Percentiles rank a stretch among this genome's conserved stretches.
Evolutionary conservation across 78 protist genomes (phyloP).

Genomic region (Capsaspora owczarzaki): DNA sequence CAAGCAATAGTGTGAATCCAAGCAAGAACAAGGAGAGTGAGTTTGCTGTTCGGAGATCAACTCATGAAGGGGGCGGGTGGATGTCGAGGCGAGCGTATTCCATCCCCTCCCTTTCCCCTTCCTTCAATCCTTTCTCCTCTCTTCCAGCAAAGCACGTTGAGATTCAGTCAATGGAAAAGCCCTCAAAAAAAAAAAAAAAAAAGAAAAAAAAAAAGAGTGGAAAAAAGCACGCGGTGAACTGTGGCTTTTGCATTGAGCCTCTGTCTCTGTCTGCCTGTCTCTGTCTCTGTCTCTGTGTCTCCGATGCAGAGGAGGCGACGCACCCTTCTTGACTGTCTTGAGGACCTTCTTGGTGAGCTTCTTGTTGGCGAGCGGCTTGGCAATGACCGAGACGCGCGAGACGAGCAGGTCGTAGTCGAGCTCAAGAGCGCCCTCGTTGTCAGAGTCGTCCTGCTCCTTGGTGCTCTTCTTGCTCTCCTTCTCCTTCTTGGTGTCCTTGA

Average conservation of each 20-base stretch:
- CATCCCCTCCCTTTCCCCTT: no score
- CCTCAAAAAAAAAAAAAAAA: background rate
- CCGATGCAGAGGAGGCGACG: no score
- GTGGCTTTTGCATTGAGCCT: no score
- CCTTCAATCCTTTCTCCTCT: no score
- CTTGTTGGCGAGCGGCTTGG: conserved; percentile 77
- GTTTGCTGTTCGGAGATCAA: background rate
- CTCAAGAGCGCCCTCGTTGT: conserved; percentile 4
- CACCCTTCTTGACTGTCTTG: conserved; percentile 63
- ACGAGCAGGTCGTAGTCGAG: conserved; percentile 16
- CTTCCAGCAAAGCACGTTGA: background rate
- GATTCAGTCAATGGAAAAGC: background rate
- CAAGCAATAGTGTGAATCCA: background rate
- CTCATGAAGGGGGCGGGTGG: no score
- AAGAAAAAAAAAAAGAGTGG: background rate
- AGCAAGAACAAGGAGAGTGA: no score
- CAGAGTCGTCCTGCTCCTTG: background rate
- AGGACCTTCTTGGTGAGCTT: conserved; percentile 70
- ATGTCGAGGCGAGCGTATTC: no score
- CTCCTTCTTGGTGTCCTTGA: conserved; percentile 11
- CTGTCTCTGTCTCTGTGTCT: background rate
- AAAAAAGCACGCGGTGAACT: no score
- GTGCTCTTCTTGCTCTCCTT: conserved; percentile 10
- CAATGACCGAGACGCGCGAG: conserved; percentile 44
- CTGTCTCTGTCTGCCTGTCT: no score